Conservation (phyloP, 2,329 filamentous ascomycete species). For the Fusarium liriodendri region DNA sequence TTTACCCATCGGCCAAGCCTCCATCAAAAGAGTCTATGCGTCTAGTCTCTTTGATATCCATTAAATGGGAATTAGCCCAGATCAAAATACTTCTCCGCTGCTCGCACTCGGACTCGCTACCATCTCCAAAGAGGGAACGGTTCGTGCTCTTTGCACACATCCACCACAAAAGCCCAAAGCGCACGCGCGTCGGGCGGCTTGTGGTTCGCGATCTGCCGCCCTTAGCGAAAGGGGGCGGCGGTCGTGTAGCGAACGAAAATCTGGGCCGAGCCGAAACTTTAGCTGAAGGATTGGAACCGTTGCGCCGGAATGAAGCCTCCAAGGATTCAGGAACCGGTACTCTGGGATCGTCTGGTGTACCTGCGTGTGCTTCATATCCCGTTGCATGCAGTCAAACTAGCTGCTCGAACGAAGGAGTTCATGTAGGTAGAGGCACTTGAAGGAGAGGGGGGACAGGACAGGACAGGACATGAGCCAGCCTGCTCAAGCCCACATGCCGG, state of each 20-base stretch:
- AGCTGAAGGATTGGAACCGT: not conserved
- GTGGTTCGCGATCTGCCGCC: conserved; percentile 12
- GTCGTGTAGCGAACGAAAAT: not conserved
- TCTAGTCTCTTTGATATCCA: not conserved
- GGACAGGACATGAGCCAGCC: not conserved
- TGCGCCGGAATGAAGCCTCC: not conserved
- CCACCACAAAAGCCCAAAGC: not conserved
- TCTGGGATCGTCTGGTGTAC: not conserved
- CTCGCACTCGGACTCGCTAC: conserved; percentile 12
- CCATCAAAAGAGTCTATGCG: not conserved
- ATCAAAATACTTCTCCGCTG: conserved; percentile 1
- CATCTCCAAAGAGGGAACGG: not conserved
- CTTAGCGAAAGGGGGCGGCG: not conserved
- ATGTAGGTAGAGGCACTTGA: not conserved
- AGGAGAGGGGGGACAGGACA: not conserved
- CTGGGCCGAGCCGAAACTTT: conserved; percentile 1
- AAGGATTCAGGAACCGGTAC: not conserved
- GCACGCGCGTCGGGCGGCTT: conserved; percentile 3
- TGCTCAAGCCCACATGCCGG: not conserved
- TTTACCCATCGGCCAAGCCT: not conserved
- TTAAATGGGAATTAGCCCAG: not conserved
- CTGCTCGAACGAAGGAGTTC: not conserved
- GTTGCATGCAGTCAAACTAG: not conserved
- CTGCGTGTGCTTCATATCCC: not conserved
- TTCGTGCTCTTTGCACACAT: not conserved